phyloP scores from a whole-genome alignment of 495 filamentous ascomycete genomes.

The Viridothelium virens region DNA sequence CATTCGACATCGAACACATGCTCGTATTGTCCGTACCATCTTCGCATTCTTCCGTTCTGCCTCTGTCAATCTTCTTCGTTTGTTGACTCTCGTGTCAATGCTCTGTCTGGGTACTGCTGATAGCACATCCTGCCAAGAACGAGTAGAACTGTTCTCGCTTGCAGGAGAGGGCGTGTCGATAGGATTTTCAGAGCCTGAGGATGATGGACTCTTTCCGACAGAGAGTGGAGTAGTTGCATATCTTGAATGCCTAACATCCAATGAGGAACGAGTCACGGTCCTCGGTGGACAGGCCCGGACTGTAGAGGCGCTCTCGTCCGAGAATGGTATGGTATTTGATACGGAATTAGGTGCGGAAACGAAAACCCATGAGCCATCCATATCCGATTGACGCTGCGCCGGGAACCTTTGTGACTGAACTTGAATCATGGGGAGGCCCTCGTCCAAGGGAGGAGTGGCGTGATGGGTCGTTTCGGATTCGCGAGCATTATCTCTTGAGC shows the following conservation, averaged over 20 bases:
- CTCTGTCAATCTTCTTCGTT: neutral
- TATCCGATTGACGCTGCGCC: no score
- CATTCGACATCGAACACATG: slow-evolving; percentile 6
- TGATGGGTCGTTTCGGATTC: neutral
- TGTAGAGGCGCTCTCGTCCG: neutral
- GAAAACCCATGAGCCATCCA: no score
- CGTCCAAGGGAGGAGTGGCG: neutral
- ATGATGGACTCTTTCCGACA: neutral
- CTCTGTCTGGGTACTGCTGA: neutral
- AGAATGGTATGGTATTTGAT: neutral
- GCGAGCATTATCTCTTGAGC: neutral
- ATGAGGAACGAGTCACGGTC: neutral
- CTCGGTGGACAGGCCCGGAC: neutral
- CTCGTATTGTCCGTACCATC: neutral
- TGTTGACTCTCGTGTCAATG: neutral
- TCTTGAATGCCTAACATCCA: neutral
- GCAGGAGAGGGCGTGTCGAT: neutral
- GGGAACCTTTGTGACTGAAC: no score
- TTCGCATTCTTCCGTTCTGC: slow-evolving; percentile 3
- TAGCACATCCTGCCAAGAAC: neutral
- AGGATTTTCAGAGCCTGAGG: neutral
- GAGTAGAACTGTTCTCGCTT: neutral
- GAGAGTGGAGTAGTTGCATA: neutral
- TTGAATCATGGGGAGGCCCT: neutral
- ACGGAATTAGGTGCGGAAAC: no score